Evolutionary conservation across 257 asterid species (phyloP), one percentile per base, ranked within the genome.

Genomic region (Solanum ahanhuiri): DNA sequence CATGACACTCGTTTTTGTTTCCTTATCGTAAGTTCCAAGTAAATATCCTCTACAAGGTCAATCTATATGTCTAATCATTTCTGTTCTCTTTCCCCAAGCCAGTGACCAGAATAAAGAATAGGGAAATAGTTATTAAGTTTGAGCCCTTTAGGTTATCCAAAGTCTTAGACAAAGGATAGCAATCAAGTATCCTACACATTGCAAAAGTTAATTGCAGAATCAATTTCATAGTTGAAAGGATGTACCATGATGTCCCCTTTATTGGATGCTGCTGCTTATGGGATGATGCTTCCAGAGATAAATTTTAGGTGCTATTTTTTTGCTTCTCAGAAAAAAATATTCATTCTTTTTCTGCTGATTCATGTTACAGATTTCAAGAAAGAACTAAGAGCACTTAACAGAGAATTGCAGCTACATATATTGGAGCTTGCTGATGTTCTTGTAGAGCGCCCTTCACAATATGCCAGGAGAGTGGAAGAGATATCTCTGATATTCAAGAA

Each of bases 341-440:
- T 77, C 23, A 7, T 77, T 77, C 64, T 77, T 15, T 43, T 77
- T 28, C 64, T 79, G 84, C 84, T 28, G 66, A 79, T 30, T 79
- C 28, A 17, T 79, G 85, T 87, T 67, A 54, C 85, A 95, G 99
- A 97, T 91, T 93, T 93, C 92, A 94, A 88, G 97, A 95, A 95
- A 89, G 98, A 97, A 90, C 93, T 97, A 87, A 92, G 93, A 71
- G 92, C 99, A 45, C 98, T 95, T 35, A 97, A 97, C 89, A 88
- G 98, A 90, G 98, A 95, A 86, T 79, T 97, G 91, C 98, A 93
- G 90, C 94, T 97, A 63, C 95, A 97, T 87, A 76, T 95, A 85
- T 85, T 97, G 92, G 98, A 95, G 97, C 98, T 97, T 51, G 92
- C 99, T 82, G 99, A 97, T 90, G 96, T 97, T 89, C 98, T 97